Evolutionary conservation across 148 eudicot species (phyloP).

Genomic region (Polygonum aviculare): DNA sequence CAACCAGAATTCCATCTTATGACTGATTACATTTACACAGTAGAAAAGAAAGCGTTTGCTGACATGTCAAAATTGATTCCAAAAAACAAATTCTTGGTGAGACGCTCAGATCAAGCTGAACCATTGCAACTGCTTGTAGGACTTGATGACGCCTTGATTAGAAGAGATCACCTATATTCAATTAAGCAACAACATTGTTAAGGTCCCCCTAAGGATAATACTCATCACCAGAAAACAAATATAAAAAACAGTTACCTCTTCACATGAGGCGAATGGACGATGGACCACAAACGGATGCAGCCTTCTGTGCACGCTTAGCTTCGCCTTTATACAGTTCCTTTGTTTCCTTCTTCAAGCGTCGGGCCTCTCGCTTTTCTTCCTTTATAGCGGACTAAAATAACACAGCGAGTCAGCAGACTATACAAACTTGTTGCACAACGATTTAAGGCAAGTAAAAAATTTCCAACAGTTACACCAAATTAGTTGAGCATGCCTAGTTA

Average conservation of each 20-base stretch:
- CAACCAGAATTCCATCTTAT: not conserved
- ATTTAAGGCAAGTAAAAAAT: not conserved
- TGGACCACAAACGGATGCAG: slow-evolving; percentile 81
- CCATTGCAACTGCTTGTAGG: not conserved
- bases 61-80: slow-evolving; percentile 1
- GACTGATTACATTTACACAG: slow-evolving; percentile 1
- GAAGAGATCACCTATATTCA: not conserved
- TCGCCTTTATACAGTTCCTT: slow-evolving; percentile 65
- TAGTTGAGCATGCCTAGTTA: too few relatives aligned
- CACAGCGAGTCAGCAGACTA: not conserved
- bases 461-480: not conserved
- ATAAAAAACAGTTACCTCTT: not conserved
- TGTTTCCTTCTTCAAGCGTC: slow-evolving; percentile 63
- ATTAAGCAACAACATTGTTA: not conserved
- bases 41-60: not conserved
- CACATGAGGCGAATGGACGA: slow-evolving; percentile 81
- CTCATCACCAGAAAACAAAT: not conserved
- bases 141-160: not conserved
- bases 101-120: not conserved
- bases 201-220: not conserved
- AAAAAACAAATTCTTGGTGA: not conserved
- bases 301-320: slow-evolving; percentile 81
- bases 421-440: not conserved
- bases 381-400: slow-evolving; percentile 62
- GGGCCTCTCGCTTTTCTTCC: slow-evolving; percentile 82